Evolutionary conservation across 2,329 filamentous ascomycete species (phyloP), one percentile per base, ranked within the genome.

Genomic region (Sarocladiaceae sp.): DNA sequence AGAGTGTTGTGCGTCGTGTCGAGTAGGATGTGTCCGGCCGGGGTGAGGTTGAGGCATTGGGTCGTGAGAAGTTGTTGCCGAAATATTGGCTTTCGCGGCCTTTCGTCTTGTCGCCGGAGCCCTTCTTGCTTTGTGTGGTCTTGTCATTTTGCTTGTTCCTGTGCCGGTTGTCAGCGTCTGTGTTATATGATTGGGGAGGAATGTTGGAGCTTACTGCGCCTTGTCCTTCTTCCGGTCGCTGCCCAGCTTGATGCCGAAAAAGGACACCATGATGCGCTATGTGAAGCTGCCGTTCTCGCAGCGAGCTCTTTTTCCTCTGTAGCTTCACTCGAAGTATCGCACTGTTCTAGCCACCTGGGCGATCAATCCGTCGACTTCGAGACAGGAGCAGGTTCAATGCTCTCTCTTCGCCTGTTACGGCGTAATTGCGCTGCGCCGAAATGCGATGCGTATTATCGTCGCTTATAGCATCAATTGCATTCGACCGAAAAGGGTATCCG

Each of bases 171-270:
- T 42, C 25, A 22, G 49, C 40, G 17, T n/a, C n/a, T n/a, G n/a
- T n/a, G 44, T 28, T 3, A 33, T 48, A 13, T 13, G 36, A 15
- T 53, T 47, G 49, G 56, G 15, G 11, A 35, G 12, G 13, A 35
- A 35, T 22, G 26, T n/a, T 22, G 52, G 6, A 33, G 54, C 64
- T 60, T 64, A 72, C 77, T 72, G 63, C n/a, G 68, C 75, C 73
- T 78, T 80, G 17, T 67, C 75, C 73, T 78, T 80, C 65, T 82
- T 82, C 68, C 75, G 81, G 56, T 78, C 76, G 58, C 72, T 71
- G 48, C 78, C 76, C 54, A 82, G 69, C 62, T 76, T 80, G 61
- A 83, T 66, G 48, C 79, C 78, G 56, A 82, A 81, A 57, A 83
- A 79, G 2, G 80, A 81, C 20, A 82, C 79, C 80, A 83, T 82